Conservation (phyloP, 352 stramenopile species). For the Globisporangium polare region DNA sequence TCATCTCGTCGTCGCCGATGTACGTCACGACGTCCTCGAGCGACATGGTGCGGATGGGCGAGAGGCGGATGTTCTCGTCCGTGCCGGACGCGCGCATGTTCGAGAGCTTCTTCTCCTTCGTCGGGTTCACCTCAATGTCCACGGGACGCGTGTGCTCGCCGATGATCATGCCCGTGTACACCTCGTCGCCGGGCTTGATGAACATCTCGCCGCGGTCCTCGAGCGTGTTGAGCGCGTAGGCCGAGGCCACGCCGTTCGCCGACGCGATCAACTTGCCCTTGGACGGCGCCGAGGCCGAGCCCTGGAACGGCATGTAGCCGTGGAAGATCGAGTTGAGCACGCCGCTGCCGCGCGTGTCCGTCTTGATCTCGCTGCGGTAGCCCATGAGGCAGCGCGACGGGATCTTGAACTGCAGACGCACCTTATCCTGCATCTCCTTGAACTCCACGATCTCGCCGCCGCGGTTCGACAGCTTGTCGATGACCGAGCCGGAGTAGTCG, state of each 20-base stretch:
- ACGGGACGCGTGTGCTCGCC: constrained; percentile 94
- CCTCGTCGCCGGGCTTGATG: constrained; percentile 91
- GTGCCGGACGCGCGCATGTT: constrained; percentile 96
- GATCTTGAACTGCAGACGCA: constrained; percentile 96
- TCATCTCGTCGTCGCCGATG: constrained; percentile 97
- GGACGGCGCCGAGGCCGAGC: constrained; percentile 60
- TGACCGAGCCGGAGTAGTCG: constrained; percentile 95
- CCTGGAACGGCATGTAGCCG: constrained; percentile 90
- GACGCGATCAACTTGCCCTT: constrained; percentile 87
- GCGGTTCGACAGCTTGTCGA: constrained; percentile 94
- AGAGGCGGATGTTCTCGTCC: constrained; percentile 95
- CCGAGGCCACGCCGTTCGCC: constrained; percentile 58
- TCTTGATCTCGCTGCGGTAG: constrained; percentile 95
- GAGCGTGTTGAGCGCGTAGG: constrained; percentile 92
- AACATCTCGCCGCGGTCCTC: constrained; percentile 96
- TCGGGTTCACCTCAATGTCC: constrained; percentile 98
- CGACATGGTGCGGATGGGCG: constrained; percentile 90
- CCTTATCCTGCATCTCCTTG: constrained; percentile 90
- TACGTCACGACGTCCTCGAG: constrained; percentile 98
- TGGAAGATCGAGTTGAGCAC: constrained; percentile 97
- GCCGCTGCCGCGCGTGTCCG: constrained; percentile 92
- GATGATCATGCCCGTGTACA: constrained; percentile 98
- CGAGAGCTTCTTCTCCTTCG: constrained; percentile 95
- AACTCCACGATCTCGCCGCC: constrained; percentile 93
- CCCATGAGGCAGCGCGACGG: constrained; percentile 95